Conservation (phyloP, 768 basidiomycete species). For the Serpula lacrymans region DNA sequence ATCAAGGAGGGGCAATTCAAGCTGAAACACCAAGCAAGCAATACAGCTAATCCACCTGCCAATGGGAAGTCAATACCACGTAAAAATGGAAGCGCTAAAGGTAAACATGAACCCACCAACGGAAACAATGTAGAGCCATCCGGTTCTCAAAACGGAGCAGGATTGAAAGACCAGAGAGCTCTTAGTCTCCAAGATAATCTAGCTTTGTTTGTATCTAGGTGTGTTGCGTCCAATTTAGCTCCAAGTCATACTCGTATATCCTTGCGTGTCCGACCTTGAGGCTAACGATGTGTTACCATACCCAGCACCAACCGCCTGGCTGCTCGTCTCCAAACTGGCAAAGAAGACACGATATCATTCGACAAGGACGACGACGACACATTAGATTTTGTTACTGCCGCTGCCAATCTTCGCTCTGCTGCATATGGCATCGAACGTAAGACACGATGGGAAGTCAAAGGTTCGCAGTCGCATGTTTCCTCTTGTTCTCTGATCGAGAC, state of each 20-base stretch:
- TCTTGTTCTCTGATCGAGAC: background rate
- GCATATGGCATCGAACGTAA: conserved; percentile 88
- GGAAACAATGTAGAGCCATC: conserved; percentile 7
- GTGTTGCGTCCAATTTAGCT: conserved; percentile 6
- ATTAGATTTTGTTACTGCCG: conserved; percentile 93
- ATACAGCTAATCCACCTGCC: conserved; percentile 8
- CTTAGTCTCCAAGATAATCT: conserved; percentile 79
- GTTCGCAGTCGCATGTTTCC: conserved; percentile 32
- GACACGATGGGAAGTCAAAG: conserved; percentile 97
- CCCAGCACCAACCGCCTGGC: conserved; percentile 78
- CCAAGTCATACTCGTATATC: conserved; percentile 1
- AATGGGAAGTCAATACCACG: conserved; percentile 11
- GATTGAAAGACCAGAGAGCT: conserved; percentile 79
- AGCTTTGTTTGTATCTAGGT: conserved; percentile 84
- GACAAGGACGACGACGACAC: conserved; percentile 99
- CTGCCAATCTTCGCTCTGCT: conserved; percentile 86
- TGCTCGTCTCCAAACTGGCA: conserved; percentile 56
- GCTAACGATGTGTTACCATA: conserved; percentile 8
- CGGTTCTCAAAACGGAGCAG: conserved; percentile 13
- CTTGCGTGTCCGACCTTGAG: no score
- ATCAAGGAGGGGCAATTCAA: conserved; percentile 66
- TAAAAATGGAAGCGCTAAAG: conserved; percentile 24
- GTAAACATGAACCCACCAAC: conserved; percentile 11
- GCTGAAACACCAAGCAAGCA: conserved; percentile 29
- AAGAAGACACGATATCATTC: conserved; percentile 77